Base-by-base conservation (phyloP, 257 asterid species). In the Nicotiana paniculata region DNA sequence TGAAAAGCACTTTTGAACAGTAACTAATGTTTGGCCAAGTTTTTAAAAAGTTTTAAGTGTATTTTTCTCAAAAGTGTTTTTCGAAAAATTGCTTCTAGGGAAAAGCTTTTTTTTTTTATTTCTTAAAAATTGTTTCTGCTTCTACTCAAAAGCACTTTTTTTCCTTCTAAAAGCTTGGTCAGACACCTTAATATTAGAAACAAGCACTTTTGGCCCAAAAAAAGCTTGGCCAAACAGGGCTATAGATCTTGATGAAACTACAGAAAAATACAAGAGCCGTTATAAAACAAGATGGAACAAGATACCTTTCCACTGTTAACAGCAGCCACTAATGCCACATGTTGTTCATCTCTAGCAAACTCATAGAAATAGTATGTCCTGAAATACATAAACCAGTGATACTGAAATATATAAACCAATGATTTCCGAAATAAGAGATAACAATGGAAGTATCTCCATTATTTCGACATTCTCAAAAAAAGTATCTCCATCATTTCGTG, bases 281-380 rank as follows among this genome's bases (percentile, higher is more conserved):
- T 74, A 12, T 5, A 63, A 13, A 28, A 65, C 43, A 76, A 43
- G 43, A 62, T 18, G 37, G 81, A 79, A 26, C 6, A n/a, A 62
- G 80, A 46, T 84, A 95, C 99, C 97, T 91, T 93, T 85, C 99
- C 98, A 77, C 95, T 82, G 77, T 84, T 91, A 62, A 93, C 96
- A 86, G 97, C 92, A 83, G 97, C 98, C 82, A 95, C 95, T 62
- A 95, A 88, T 59, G 97, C 97, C 78, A 88, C 84, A 84, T 84
- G 99, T 81, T 93, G 96, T 48, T 84, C 89, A 17, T 91, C 89
- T 39, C 77, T 89, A 26, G 92, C 97, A 84, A 93, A 95, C 90
- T 95, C 99, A 51, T 95, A 95, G 82, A 90, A 92, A 90, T 93
- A 95, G 81, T 93, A 95, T 83, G 93, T 93, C 98, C 99, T 95